Conservation (phyloP, 768 basidiomycete species). For the Hebeloma cylindrosporum region DNA sequence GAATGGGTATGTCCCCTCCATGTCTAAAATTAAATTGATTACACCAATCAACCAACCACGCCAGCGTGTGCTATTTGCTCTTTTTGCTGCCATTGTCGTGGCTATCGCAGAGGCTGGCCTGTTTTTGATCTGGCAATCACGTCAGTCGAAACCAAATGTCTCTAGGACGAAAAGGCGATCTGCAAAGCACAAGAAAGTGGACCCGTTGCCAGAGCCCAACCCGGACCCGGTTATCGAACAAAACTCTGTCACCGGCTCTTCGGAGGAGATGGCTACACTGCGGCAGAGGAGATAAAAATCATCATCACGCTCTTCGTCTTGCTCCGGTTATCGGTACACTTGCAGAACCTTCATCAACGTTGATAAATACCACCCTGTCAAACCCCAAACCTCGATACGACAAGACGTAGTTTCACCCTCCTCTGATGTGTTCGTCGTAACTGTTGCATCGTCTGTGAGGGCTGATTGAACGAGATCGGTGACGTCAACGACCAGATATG, state of each 20-base stretch:
- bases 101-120: conserved; percentile 69
- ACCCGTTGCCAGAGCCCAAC: conserved; percentile 19
- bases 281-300: conserved; percentile 30
- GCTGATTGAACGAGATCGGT: conserved; percentile 50
- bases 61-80: conserved; percentile 61
- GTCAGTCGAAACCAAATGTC: conserved; percentile 28
- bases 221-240: conserved; percentile 12
- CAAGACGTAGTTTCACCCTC: conserved; percentile 36
- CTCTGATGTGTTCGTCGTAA: conserved; percentile 33
- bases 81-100: conserved; percentile 62
- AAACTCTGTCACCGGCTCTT: conserved; percentile 8
- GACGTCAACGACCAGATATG: conserved; percentile 70
- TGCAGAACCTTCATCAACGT: conserved; percentile 56
- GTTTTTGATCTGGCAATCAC: conserved; percentile 72
- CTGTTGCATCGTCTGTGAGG: conserved; percentile 20
- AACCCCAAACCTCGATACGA: conserved; percentile 73
- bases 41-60: conserved; percentile 6
- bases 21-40: conserved; percentile 7
- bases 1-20: conserved; percentile 64
- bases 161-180: conserved; percentile 21
- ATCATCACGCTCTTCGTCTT: background rate
- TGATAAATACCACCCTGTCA: conserved; percentile 82
- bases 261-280: conserved; percentile 19
- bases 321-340: conserved; percentile 38
- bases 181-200: conserved; percentile 38